Base-by-base conservation (phyloP, 345 rosid genomes). In the Limnanthes douglasii region DNA sequence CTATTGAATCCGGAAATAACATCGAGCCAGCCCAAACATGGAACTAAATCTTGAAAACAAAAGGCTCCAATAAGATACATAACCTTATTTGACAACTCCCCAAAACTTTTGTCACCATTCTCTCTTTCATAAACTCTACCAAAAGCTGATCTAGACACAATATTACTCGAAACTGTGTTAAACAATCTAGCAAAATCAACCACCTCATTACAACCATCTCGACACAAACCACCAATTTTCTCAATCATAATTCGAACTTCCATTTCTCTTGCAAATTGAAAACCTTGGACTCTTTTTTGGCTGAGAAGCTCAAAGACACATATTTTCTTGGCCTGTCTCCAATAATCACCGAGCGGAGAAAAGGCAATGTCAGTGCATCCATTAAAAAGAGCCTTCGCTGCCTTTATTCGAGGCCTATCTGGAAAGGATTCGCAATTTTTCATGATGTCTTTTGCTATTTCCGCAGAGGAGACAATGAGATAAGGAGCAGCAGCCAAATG, bases 321-420 rank as follows among this genome's bases (percentile, higher is more conserved):
- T 5, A 60, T 49, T 25, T 45, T 55, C 23, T 51, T 33, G 1
- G 45, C 10, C 9, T 51, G 33, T 6, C 39, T 13, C 59, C 56
- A 51, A 15, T 62, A 51, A 11, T 43, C 42, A 1, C 56, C 56
- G 6, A 51, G 52, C 1, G 68, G 68, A 5, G 68, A 19, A 14
- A 51, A 57, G 2, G 25, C 37, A 9, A 60, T 36, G 43, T 61
- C 59, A 0, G 56, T 46, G 29, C 45, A 15, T 1, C 45, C 45
- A 15, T 40, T 7, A 1, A 27, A 3, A 8, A 25, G n/a, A 9
- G 10, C 24, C 4, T 27, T 17, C 27, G 31, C 13, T 5, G 21
- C 45, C 12, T 5, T 21, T 2, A 6, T 9, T 4, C 8, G 10
- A 3, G 45, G 33, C 16, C 45, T 15, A 7, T 16, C n/a, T 1